Evolutionary conservation across 495 filamentous ascomycete species (phyloP).

Genomic region (Hyaloscypha variabilis): DNA sequence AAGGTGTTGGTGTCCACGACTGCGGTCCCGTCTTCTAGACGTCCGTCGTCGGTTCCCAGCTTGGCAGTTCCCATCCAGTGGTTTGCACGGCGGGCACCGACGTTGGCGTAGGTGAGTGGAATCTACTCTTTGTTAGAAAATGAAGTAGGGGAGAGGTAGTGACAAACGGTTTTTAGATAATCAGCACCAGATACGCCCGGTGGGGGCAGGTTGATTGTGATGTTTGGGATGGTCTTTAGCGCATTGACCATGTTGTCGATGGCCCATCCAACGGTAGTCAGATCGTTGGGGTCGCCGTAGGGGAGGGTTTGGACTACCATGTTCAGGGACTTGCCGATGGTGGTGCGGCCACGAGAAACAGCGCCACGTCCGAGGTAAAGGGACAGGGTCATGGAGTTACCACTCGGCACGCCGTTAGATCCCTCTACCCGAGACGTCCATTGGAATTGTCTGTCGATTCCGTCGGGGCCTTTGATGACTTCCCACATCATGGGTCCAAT

Average conservation of each 20-base stretch:
- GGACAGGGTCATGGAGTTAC: conserved; percentile 59
- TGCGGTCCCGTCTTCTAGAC: conserved; percentile 51
- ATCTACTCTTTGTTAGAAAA: conserved; percentile 16
- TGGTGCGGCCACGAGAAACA: conserved; percentile 62
- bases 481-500: conserved; percentile 67
- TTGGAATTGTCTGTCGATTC: conserved; percentile 66
- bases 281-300: conserved; percentile 37
- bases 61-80: conserved; percentile 71
- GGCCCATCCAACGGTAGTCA: conserved; percentile 48
- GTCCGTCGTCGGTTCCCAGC: conserved; percentile 62
- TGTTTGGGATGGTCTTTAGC: conserved; percentile 50
- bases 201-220: conserved; percentile 57
- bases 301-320: conserved; percentile 29
- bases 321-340: conserved; percentile 57
- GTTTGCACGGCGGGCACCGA: conserved; percentile 62
- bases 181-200: conserved; percentile 47
- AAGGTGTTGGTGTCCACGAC: conserved; percentile 68
- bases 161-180: conserved; percentile 51
- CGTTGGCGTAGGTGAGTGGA: conserved; percentile 45
- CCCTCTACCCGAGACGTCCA: conserved; percentile 67
- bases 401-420: conserved; percentile 38
- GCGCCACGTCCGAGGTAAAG: conserved; percentile 68
- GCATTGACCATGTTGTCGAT: conserved; percentile 62
- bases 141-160: conserved; percentile 5
- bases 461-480: conserved; percentile 60